Base-by-base conservation (phyloP, 2,329 filamentous ascomycete species). In the Pyrenophora tritici-repentis region DNA sequence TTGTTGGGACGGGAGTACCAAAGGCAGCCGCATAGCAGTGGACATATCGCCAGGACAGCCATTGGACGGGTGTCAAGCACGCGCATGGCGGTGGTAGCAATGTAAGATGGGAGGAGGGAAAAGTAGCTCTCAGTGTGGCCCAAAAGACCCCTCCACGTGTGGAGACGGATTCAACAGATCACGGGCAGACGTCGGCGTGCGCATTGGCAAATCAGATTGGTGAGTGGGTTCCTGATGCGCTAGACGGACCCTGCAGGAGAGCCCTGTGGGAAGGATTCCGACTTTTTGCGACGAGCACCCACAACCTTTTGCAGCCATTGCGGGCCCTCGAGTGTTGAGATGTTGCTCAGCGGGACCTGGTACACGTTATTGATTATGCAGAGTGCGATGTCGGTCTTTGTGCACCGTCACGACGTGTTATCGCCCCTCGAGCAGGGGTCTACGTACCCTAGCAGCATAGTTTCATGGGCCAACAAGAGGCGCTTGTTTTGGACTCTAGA, bases 221-320 rank as follows among this genome's bases (percentile, higher is more conserved):
- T 53, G 48, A 42, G 22, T 32, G 14, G 39, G 52, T 53, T 39
- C 53, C 53, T 53, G 55, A 36, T 20, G 33, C 42, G 38, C 53
- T 51, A 58, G 42, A 34, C 26, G 42, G 55, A 43, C 55, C 55
- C 55, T 58, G 55, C 55, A 58, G 55, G n/a, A 54, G 37, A 29
- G 35, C 39, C 47, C 29, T 39, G 41, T 24, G 43, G 24, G 20
- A 37, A 26, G 44, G 33, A 50, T 50, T 38, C 42, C 51, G 55
- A 55, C 29, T 53, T 56, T 53, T 56, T 53, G 45, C 53, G 39
- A 45, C 29, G 26, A 41, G 32, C 18, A 34, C 44, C 38, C 41
- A 34, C 47, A 45, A 48, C 6, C 7, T 36, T 18, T 42, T 41
- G 29, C 26, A 47, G 48, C 52, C 48, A 58, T 58, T 55, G 55